Base-by-base conservation (phyloP, 1,139 yeast species). In the Debaryomycetaceae sp. region DNA sequence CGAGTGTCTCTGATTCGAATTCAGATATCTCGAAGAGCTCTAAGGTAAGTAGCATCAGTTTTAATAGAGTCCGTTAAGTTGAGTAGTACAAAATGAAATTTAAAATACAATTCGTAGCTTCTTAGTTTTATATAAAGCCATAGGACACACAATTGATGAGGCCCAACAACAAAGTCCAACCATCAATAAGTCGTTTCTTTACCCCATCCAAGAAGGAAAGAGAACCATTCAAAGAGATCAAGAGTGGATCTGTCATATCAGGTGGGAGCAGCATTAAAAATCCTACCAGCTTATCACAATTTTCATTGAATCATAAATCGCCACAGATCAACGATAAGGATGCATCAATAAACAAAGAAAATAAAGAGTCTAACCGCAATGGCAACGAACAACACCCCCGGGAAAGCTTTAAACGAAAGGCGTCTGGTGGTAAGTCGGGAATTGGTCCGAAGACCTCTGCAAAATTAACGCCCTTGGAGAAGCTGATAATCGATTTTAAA, bases 401-500 rank as follows among this genome's bases (percentile, higher is more conserved):
- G 4, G 11, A 27, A 8, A 27, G 11, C 11, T 27, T 27, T 3
- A 27, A 27, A 11, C 31, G 31, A 8, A 27, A 27, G 31, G 31
- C 31, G 11, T 11, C 31, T 27, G 31, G 11, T 8, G 11, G 11
- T 11, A 27, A 11, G 11, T 11, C 11, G 31, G 31, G 31, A 27
- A 27, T 2, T 11, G 11, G 11, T 11, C 8, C 8, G 31, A 27
- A 27, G 31, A 11, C 31, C 8, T 11, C 31, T 11, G 31, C 39
- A 22, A 56, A 56, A 40, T 51, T 72, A 31, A 91, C 96, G 0
- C 97, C 97, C 0, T 66, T 90, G 41, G 97, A 90, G 53, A 76
- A 76, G 48, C 98, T 91, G 59, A 82, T 83, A 46, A 66, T 82
- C 23, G 83, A 80, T 5, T 66, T 93, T 42, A 89, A 89, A 55